Conservation (phyloP, 1,139 yeast species). For the Geotrichum bryndzae region DNA sequence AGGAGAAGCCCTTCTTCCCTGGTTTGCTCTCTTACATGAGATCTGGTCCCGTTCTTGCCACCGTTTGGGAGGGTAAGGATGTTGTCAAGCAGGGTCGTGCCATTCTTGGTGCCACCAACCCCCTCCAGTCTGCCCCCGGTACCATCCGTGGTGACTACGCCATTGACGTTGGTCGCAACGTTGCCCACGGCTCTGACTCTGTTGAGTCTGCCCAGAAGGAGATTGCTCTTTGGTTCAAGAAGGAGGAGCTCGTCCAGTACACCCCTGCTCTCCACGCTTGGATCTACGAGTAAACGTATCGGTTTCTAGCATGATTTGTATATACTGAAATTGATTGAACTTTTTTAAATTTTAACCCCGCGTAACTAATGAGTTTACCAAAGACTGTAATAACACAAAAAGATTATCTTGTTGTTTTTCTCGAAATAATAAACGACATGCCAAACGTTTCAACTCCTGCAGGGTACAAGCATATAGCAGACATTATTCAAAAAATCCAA, state of each 20-base stretch:
- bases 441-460: no score
- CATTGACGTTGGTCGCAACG: constrained; percentile 97
- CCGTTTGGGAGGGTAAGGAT: constrained; percentile 99
- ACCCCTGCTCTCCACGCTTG: constrained; percentile 76
- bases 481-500: no score
- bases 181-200: constrained; percentile 98
- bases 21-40: constrained; percentile 87
- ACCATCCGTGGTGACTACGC: constrained; percentile 94
- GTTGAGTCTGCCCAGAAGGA: constrained; percentile 97
- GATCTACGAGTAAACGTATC: constrained; percentile 74
- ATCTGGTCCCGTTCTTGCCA: constrained; percentile 97
- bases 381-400: neutral
- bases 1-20: constrained; percentile 96
- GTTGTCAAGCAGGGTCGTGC: constrained; percentile 98
- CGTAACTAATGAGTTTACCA: neutral
- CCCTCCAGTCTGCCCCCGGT: constrained; percentile 95
- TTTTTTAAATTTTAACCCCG: neutral
- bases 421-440: no score
- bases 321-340: neutral
- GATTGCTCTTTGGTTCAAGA: constrained; percentile 96
- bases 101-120: constrained; percentile 99
- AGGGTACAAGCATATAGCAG: no score
- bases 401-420: neutral
- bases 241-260: constrained; percentile 93
- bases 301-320: constrained; percentile 5